A percentile compares a stretch with the other conserved stretches of the same genome.
Conservation (phyloP, 1,284 basidiomycete species). For the Phaffia rhodozyma region DNA sequence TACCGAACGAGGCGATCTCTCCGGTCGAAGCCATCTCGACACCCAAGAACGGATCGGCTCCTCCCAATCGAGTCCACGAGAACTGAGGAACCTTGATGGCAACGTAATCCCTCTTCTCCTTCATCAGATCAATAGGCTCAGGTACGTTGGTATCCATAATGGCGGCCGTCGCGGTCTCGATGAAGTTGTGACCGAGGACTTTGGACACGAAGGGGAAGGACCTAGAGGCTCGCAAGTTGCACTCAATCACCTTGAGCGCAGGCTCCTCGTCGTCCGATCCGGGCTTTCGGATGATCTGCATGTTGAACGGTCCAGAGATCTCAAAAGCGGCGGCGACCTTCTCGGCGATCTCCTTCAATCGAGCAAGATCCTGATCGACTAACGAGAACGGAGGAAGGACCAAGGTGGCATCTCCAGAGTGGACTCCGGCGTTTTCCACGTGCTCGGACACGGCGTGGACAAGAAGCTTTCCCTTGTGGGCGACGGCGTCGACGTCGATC, state of each 20-base stretch:
- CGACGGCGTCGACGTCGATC: constrained; percentile 96
- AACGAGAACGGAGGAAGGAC: constrained; percentile 94
- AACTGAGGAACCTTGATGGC: constrained; percentile 98
- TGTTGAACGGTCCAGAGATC: constrained; percentile 97
- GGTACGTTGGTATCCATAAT: constrained; percentile 80
- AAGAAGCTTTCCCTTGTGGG: constrained; percentile 84
- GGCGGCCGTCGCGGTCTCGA: constrained; percentile 84
- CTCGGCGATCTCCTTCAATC: constrained; percentile 83
- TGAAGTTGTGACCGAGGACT: constrained; percentile 93
- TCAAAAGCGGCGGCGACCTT: constrained; percentile 91
- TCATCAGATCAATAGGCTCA: constrained; percentile 87
- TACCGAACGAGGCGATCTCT: constrained; percentile 95
- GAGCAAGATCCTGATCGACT: constrained; percentile 58
- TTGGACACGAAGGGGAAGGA: constrained; percentile 99
- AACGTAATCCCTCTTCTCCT: constrained; percentile 76
- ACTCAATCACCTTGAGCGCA: constrained; percentile 93
- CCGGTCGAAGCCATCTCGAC: constrained; percentile 95
- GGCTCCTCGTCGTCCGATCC: constrained; percentile 45
- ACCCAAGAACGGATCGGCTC: constrained; percentile 75
- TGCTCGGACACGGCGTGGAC: constrained; percentile 96
- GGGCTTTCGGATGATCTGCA: constrained; percentile 94
- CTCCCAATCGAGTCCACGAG: constrained; percentile 89
- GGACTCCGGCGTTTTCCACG: constrained; percentile 97
- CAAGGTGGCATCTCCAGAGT: constrained; percentile 96
- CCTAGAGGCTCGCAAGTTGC: constrained; percentile 92